phyloP scores from a whole-genome alignment of 2,329 filamentous ascomycete species.

The Trichoderma sp. region DNA sequence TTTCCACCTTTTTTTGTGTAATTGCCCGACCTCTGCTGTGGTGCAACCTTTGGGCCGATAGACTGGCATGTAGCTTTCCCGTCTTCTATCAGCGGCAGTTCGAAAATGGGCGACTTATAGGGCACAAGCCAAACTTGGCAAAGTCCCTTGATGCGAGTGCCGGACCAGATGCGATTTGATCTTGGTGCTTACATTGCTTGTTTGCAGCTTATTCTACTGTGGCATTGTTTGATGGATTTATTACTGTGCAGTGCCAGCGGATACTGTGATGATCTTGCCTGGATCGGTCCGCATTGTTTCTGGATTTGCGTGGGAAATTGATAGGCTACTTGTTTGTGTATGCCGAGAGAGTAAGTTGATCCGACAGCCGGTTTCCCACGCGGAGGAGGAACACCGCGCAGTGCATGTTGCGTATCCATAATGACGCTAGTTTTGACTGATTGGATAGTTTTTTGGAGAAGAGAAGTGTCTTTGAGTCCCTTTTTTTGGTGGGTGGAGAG shows the following conservation, averaged over 20 bases:
- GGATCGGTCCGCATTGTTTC: not conserved
- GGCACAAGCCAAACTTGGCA: too few species aligned
- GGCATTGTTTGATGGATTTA: too few species aligned
- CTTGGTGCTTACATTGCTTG: too few species aligned
- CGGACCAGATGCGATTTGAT: too few species aligned
- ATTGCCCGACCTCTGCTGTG: too few species aligned
- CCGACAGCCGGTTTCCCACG: not conserved
- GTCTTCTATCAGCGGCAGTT: too few species aligned
- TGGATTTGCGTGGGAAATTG: not conserved
- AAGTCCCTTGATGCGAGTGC: too few species aligned
- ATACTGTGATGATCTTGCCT: not conserved
- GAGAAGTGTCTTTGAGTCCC: not conserved
- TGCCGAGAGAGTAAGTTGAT: not conserved
- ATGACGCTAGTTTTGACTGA: not conserved
- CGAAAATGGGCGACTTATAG: too few species aligned
- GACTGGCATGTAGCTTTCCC: too few species aligned
- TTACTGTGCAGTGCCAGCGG: not conserved
- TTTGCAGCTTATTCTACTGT: too few species aligned
- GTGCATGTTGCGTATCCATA: not conserved
- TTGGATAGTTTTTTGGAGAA: not conserved
- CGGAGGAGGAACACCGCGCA: not conserved
- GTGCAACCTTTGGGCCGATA: too few species aligned
- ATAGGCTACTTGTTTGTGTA: too few species aligned
- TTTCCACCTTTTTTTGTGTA: not conserved
- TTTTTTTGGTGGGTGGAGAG: not conserved